Conservation (phyloP, 495 filamentous ascomycete species). For the Talaromyces adpressus region DNA sequence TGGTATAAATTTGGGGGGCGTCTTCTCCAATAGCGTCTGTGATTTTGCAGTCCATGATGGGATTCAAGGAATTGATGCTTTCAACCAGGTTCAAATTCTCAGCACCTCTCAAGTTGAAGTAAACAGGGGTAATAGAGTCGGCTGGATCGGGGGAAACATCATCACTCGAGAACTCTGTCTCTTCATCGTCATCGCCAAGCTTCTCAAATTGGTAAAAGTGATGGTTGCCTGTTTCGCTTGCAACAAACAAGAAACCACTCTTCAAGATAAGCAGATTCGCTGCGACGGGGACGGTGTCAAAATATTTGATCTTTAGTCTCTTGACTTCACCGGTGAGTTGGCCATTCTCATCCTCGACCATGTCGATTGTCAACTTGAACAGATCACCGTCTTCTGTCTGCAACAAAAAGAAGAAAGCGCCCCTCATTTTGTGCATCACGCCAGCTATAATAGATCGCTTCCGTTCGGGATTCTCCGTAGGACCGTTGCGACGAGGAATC, state of each 20-base stretch:
- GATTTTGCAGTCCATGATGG: slow-evolving; percentile 82
- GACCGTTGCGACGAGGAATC: slow-evolving; percentile 76
- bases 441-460: slow-evolving; percentile 82
- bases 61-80: slow-evolving; percentile 83
- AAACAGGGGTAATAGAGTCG: slow-evolving; percentile 63
- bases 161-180: slow-evolving; percentile 78
- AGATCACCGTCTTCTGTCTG: slow-evolving; percentile 95
- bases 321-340: slow-evolving; percentile 73
- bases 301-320: slow-evolving; percentile 90
- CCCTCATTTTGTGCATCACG: slow-evolving; percentile 93
- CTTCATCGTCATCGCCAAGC: slow-evolving; percentile 91
- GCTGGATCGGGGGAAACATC: slow-evolving; percentile 67
- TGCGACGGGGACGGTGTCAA: slow-evolving; percentile 89
- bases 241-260: slow-evolving; percentile 91
- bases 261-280: slow-evolving; percentile 85
- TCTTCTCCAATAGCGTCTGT: slow-evolving; percentile 85
- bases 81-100: slow-evolving; percentile 82
- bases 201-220: slow-evolving; percentile 97
- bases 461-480: slow-evolving; percentile 85
- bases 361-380: slow-evolving; percentile 92
- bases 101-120: slow-evolving; percentile 72
- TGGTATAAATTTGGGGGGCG: slow-evolving; percentile 90
- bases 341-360: slow-evolving; percentile 73
- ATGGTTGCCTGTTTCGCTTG: slow-evolving; percentile 86
- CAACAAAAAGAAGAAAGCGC: slow-evolving; percentile 96